These are phyloP conservation scores for Apiotrichum laibachii DNA, from an alignment of 1,284 basidiomycete species.

Conservation along the genomic window DNA sequence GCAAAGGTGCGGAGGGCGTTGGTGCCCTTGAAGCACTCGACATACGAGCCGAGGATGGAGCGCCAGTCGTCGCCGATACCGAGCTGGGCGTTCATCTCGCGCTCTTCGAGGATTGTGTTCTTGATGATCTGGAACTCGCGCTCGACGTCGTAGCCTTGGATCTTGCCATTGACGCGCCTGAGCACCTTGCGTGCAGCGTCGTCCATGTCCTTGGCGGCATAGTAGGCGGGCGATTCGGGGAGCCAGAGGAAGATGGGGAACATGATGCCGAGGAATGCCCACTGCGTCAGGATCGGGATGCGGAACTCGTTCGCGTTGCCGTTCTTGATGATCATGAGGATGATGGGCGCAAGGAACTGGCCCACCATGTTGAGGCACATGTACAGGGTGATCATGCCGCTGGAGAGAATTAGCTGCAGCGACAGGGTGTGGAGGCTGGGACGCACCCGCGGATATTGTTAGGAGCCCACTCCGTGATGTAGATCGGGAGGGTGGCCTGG, in stretches of 20 bases:
- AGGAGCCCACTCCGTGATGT: constrained; percentile 24
- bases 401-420: background rate
- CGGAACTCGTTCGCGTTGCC: constrained; percentile 10
- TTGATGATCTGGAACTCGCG: background rate
- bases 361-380: constrained; percentile 11
- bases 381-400: too few relatives aligned
- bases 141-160: constrained; percentile 26
- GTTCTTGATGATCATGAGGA: constrained; percentile 16
- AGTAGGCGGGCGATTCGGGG: constrained; percentile 29
- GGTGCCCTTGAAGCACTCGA: background rate
- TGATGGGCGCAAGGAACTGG: constrained; percentile 22
- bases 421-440: background rate
- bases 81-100: too few relatives aligned
- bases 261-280: constrained; percentile 24
- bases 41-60: background rate
- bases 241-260: constrained; percentile 21
- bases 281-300: constrained; percentile 21
- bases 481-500: constrained; percentile 24
- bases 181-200: constrained; percentile 26
- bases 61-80: background rate
- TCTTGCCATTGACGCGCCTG: constrained; percentile 20
- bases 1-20: constrained; percentile 1
- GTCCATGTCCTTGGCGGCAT: constrained; percentile 21
- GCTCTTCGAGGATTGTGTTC: background rate
- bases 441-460: constrained; percentile 21